phyloP scores from a whole-genome alignment of 371 early-diverging fungal species.

The Saksenaea oblongispora region DNA sequence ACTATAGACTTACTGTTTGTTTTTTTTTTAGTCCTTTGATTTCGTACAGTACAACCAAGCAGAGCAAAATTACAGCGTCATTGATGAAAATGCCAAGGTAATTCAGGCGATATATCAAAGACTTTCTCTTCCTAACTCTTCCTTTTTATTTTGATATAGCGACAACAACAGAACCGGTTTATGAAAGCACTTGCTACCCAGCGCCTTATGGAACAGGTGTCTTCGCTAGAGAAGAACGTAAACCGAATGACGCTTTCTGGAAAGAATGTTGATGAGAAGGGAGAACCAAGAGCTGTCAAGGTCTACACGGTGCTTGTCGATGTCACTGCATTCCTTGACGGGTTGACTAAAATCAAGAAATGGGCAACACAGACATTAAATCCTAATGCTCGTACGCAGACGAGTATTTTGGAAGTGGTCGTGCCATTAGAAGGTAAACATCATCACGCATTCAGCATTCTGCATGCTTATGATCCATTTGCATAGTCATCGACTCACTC shows the following conservation, averaged over 20 bases:
- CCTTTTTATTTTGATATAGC: slow-evolving; percentile 22
- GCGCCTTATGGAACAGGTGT: slow-evolving; percentile 65
- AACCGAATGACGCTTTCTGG: slow-evolving; percentile 29
- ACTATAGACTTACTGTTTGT: slow-evolving; percentile 5
- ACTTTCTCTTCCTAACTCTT: not conserved
- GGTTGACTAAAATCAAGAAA: slow-evolving; percentile 52
- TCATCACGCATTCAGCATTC: slow-evolving; percentile 3
- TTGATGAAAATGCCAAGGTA: slow-evolving; percentile 63
- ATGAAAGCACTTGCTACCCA: slow-evolving; percentile 69
- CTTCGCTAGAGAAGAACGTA: slow-evolving; percentile 57
- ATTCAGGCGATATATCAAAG: not conserved
- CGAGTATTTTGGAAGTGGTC: slow-evolving; percentile 50
- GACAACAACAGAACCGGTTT: slow-evolving; percentile 54
- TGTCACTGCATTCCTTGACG: slow-evolving; percentile 51
- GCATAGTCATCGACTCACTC: slow-evolving; percentile 63
- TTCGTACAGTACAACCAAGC: slow-evolving; percentile 52
- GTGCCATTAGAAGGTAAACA: slow-evolving; percentile 61
- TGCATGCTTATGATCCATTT: too few species aligned
- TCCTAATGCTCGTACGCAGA: slow-evolving; percentile 23
- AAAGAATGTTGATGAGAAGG: slow-evolving; percentile 12
- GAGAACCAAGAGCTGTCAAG: slow-evolving; percentile 10
- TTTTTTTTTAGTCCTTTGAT: slow-evolving; percentile 41
- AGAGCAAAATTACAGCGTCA: slow-evolving; percentile 53
- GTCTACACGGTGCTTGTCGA: slow-evolving; percentile 54
- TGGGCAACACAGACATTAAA: slow-evolving; percentile 49